Conservation (phyloP, 805 yeast genomes). For the Starmerella sp. region DNA sequence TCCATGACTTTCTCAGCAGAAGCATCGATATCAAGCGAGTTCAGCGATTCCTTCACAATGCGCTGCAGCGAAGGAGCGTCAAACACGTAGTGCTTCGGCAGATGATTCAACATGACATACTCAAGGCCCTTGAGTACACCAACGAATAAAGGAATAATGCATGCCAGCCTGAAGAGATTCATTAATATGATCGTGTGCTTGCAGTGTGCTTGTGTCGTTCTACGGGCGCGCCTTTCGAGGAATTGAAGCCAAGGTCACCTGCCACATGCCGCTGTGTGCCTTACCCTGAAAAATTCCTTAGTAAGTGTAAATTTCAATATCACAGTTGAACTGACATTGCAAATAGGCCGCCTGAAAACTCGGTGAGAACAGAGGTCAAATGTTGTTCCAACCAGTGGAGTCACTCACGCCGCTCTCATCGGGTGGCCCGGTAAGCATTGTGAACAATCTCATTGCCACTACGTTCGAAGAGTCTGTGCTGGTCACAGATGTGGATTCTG, state of each 20-base stretch:
- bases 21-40: slow-evolving; percentile 39
- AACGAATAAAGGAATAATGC: slow-evolving; percentile 16
- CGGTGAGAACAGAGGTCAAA: background rate
- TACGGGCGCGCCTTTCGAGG: background rate
- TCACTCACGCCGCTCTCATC: slow-evolving; percentile 68
- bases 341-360: background rate
- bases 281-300: background rate
- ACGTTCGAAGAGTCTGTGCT: slow-evolving; percentile 69
- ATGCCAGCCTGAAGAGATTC: slow-evolving; percentile 9
- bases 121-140: slow-evolving; percentile 21
- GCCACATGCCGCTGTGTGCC: background rate
- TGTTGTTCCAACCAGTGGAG: slow-evolving; percentile 21
- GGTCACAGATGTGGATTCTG: slow-evolving; percentile 51
- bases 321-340: background rate
- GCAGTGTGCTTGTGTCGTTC: background rate
- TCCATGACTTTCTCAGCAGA: slow-evolving; percentile 21
- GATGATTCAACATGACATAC: slow-evolving; percentile 28
- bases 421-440: slow-evolving; percentile 69
- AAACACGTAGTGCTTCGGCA: slow-evolving; percentile 61
- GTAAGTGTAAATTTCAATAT: background rate
- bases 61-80: slow-evolving; percentile 51
- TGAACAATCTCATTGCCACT: slow-evolving; percentile 59
- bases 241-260: background rate
- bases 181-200: background rate
- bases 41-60: slow-evolving; percentile 46